Conservation (phyloP, 2,329 filamentous ascomycete genomes). For the Thermothelomyces thermophilus region DNA sequence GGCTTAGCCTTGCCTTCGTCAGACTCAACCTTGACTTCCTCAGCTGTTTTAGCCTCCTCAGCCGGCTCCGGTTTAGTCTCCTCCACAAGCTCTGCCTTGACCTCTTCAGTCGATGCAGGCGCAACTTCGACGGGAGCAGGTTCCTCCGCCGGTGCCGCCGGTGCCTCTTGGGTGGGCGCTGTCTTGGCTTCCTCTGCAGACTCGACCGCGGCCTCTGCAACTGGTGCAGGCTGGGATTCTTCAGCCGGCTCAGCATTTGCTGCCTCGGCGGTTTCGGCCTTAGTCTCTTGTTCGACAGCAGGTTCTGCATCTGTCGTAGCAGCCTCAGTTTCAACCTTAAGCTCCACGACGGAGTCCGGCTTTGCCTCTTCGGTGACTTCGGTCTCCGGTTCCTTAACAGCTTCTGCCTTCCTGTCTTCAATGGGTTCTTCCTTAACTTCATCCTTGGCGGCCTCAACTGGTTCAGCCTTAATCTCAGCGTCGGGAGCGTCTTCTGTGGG, state of each 20-base stretch:
- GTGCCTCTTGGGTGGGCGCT: constrained; percentile 30
- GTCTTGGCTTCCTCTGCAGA: background rate
- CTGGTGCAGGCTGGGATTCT: constrained; percentile 8
- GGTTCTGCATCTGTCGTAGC: background rate
- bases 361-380: constrained; percentile 1
- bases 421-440: background rate
- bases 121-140: background rate
- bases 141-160: background rate
- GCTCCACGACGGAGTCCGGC: too few species aligned
- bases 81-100: background rate
- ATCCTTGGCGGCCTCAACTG: background rate
- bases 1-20: background rate
- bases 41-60: background rate
- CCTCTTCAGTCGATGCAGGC: constrained; percentile 30
- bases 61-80: background rate
- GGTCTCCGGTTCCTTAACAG: constrained; percentile 1
- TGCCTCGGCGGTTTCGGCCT: constrained; percentile 6
- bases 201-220: background rate
- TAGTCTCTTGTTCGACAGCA: background rate
- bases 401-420: constrained; percentile 1
- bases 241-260: constrained; percentile 6
- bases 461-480: background rate
- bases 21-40: background rate
- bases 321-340: background rate
- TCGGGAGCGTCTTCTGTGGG: constrained; percentile 1